Evolutionary conservation across 176 grass and related monocot species (phyloP), one percentile per base, ranked within the genome.

Genomic region (Carex parvula): DNA sequence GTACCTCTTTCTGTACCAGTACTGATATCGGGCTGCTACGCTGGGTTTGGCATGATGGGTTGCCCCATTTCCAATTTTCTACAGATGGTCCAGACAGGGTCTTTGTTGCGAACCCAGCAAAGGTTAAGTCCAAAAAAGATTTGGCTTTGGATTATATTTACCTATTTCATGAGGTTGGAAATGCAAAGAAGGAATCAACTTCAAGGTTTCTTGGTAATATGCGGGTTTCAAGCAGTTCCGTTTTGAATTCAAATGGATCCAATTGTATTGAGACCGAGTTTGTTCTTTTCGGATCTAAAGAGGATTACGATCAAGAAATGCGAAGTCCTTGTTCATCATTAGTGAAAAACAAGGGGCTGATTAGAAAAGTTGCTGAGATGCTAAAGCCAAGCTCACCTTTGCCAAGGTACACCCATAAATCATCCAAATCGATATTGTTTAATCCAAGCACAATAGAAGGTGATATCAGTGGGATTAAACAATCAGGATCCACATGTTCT

Each of bases 191-290:
- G 66, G 84, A 93, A 33, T 87, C 89, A 76, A 86, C 64, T 32
- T 90, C 87, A 14, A 85, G 83, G 58, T 88, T 93, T 64, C 59
- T 91, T 0, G 96, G 88, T 41, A 95, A 95, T 81, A 92, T 99
- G 91, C 79, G 86, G 78, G 96, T 95, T 68, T 84, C 91, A 30
- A 89, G 88, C 67, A 91, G 87, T 15, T 41, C 86, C 46, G 42
- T 95, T 17, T 58, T 95, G 15, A 90, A 82, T 52, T 57, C 85
- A 13, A 83, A 92, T 11, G 76, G 33, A 35, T 87, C 85, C 4
- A 75, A 77, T 44, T 77, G 21, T 39, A 42, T 86, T 10, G 93
- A 99, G 61, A 95, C 89, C 0, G 88, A 95, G 57, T 99, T 94
- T 87, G 88, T 94, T 60, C 14, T 99, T 8, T 95, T 85, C 57